Evolutionary conservation across 169 alveolate genomes (phyloP), one percentile per base, ranked within the genome.

Genomic region (Cryptosporidium ryanae): DNA sequence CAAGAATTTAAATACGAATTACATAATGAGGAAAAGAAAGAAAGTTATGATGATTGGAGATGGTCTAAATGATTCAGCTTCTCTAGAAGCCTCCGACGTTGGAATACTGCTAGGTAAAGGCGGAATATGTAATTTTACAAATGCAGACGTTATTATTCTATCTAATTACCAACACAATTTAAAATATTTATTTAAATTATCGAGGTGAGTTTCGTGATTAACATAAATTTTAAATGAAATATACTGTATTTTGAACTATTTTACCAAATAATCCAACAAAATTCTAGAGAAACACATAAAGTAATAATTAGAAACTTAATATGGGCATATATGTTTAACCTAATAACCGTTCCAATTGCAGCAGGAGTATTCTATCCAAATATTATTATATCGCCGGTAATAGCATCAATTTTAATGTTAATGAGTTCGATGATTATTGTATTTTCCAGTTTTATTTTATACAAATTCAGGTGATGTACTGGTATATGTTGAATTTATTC

Each of bases 21-120:
- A 18, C 13, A 0, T 54, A 25, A 54, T 29, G 43, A 70, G 52
- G 52, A 76, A 46, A 17, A 29, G 23, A 18, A 55, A 76, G 23
- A 76, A 50, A 59, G 87, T 76, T 21, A 76, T 76, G 87, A 76
- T 76, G 87, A 61, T 76, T 57, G 87, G 87, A 13, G 87, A 76
- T 31, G 87, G 87, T 17, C 38, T 76, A 43, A 76, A 76, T 76
- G 87, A 76, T 21, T 76, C 87, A 12, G 87, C 87, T 17, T 43
- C 76, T 23, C 38, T 76, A 8, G 76, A 59, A n/a, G 87, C 87
- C 27, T 67, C 87, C 0, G 87, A 76, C n/a, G 54, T 76, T 21
- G 87, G 87, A 43, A 76, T 76, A 25, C 46, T 76, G 5, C 29
- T 76, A 15, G 87, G 87, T 32, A 76, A 76, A 29, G 87, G 71